Base-by-base conservation (phyloP, 164 flowering plant species). In the Saururus chinensis region DNA sequence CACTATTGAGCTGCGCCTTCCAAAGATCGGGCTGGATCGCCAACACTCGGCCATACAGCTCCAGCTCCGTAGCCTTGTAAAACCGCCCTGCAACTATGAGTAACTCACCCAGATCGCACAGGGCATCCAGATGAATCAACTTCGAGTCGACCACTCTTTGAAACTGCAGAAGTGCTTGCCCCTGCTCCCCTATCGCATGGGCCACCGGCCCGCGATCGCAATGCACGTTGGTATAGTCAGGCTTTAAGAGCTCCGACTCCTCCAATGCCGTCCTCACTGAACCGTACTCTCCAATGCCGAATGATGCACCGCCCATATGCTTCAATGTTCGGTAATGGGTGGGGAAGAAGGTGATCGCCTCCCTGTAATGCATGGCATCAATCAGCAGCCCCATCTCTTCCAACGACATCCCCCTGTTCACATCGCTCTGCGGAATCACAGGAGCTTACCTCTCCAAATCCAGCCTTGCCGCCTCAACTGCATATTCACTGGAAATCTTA, bases 301-400 rank as follows among this genome's bases (percentile, higher is more conserved):
- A 68, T 45, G 63, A n/a, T 14, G 71, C 71, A 30, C 71, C 63
- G 11, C 71, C 71, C 57, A 68, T 21, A 10, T 57, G 71, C 67
- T 68, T 68, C 63, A 68, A 42, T 19, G 71, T 66, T 13, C 71
- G 58, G 23, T 51, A 68, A 63, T 68, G 71, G 6, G 71, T 63
- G 11, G 71, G 71, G 62, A 63, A 68, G 41, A 68, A 59, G 17
- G 63, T 68, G 0, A 59, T 66, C n/a, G 71, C 71, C 63, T 68
- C 71, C 14, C 71, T 57, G 45, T 68, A 68, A 59, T 68, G 71
- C 48, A 63, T 51, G 9, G 71, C 67, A 26, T 62, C n/a, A 9
- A 63, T 42, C 40, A 63, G 14, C 66, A 68, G 54, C 6, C 71
- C 71, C 42, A 63, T 66, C 14, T 63, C 71, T 52, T 68, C 71